These are phyloP conservation scores for Starmerella cellae DNA, from an alignment of 805 yeast genomes.

Conservation along the genomic window DNA sequence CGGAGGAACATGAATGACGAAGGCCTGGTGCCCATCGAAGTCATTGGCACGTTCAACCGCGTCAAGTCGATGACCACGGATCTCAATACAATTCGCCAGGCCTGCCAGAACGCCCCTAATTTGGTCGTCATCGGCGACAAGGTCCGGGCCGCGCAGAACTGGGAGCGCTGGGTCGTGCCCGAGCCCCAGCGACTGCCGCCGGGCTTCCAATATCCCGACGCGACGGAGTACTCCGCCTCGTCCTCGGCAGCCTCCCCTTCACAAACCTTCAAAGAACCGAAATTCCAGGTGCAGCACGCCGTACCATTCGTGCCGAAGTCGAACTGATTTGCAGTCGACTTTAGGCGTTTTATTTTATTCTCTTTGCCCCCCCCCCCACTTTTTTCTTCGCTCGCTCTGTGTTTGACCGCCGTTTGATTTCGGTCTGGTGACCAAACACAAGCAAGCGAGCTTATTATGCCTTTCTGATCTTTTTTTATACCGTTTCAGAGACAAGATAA, in stretches of 20 bases:
- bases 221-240: constrained; percentile 21
- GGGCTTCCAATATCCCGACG: constrained; percentile 32
- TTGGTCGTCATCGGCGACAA: constrained; percentile 42
- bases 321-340: neutral
- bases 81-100: constrained; percentile 38
- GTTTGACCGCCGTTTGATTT: too few species aligned
- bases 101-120: constrained; percentile 41
- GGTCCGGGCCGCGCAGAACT: constrained; percentile 47
- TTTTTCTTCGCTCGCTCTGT: too few species aligned
- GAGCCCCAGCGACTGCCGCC: constrained; percentile 34
- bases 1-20: constrained; percentile 66
- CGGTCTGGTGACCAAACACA: too few species aligned
- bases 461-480: too few species aligned
- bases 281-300: constrained; percentile 29
- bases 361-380: too few species aligned
- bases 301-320: constrained; percentile 28
- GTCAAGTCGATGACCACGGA: constrained; percentile 56
- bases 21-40: constrained; percentile 56
- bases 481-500: too few species aligned
- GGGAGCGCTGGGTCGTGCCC: constrained; percentile 59
- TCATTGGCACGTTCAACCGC: constrained; percentile 61
- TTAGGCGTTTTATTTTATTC: neutral
- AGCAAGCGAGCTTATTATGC: too few species aligned
- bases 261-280: constrained; percentile 16
- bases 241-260: constrained; percentile 1